phyloP scores from a whole-genome alignment of 495 filamentous ascomycete genomes.

The Neurospora intermedia region DNA sequence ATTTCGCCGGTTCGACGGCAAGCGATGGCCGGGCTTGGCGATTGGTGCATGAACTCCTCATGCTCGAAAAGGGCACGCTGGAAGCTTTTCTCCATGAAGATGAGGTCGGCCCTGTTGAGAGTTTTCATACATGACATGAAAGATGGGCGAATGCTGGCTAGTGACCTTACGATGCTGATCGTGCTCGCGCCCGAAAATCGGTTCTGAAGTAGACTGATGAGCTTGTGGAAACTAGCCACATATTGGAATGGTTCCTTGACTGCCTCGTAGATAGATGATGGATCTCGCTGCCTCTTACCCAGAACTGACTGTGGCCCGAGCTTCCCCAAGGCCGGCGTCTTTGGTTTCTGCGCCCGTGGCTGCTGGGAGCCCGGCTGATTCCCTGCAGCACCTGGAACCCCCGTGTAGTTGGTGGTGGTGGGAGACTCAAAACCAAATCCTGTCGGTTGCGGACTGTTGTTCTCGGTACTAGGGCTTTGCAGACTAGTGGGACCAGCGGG shows the following conservation, averaged over 20 bases:
- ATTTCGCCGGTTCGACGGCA: conserved; percentile 89
- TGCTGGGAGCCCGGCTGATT: conserved; percentile 18
- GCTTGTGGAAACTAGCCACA: conserved; percentile 75
- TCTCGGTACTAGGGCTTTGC: conserved; percentile 40
- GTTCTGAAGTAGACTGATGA: conserved; percentile 69
- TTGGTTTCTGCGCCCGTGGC: conserved; percentile 22
- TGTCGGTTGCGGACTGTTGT: conserved; percentile 36
- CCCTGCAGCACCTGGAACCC: conserved; percentile 9
- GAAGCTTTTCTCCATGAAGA: conserved; percentile 96
- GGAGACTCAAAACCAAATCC: conserved; percentile 36
- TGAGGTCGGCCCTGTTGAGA: conserved; percentile 72
- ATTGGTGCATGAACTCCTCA: conserved; percentile 79
- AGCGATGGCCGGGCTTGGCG: conserved; percentile 81
- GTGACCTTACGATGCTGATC: conserved; percentile 70
- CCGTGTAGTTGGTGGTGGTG: conserved; percentile 30
- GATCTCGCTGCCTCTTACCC: conserved; percentile 49
- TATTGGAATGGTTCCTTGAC: conserved; percentile 88
- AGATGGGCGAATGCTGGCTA: conserved; percentile 81
- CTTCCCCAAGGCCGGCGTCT: conserved; percentile 29
- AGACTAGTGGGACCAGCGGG: conserved; percentile 37
- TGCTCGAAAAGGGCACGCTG: conserved; percentile 88
- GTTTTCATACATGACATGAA: conserved; percentile 83
- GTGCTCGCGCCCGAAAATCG: conserved; percentile 62
- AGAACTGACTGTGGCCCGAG: conserved; percentile 40
- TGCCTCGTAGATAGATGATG: conserved; percentile 75